These are phyloP conservation scores for Ceratocystis albifundus DNA, from an alignment of 2,329 filamentous ascomycete species.

Conservation along the genomic window DNA sequence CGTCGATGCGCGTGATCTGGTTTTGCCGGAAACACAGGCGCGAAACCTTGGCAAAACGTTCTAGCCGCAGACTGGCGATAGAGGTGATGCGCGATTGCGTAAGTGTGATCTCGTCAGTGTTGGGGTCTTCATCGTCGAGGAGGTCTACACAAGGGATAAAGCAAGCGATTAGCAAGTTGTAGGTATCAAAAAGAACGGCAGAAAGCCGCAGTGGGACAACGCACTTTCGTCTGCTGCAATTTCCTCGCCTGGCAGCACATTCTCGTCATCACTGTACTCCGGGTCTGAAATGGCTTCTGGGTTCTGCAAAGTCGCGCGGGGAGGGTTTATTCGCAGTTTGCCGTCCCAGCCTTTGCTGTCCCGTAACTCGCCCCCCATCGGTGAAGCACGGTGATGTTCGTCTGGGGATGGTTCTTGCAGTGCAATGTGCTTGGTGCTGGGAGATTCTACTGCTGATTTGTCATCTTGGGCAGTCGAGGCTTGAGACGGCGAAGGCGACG, in stretches of 20 bases:
- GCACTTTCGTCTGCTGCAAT: constrained; percentile 73
- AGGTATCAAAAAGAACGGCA: neutral
- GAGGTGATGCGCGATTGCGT: constrained; percentile 77
- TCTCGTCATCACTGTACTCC: constrained; percentile 66
- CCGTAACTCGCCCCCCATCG: constrained; percentile 37
- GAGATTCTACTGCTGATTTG: neutral
- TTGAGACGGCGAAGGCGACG: constrained; percentile 17
- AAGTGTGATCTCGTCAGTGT: constrained; percentile 70
- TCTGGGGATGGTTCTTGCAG: constrained; percentile 33
- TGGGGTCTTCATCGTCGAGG: constrained; percentile 47
- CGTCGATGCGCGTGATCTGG: constrained; percentile 66
- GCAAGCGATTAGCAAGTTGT: neutral
- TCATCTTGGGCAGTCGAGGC: neutral
- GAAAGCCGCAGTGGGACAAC: constrained; percentile 21
- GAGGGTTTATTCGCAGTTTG: constrained; percentile 56
- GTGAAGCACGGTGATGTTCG: constrained; percentile 15
- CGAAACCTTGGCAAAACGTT: constrained; percentile 65
- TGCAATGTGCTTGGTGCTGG: constrained; percentile 35
- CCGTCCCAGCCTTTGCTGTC: constrained; percentile 71
- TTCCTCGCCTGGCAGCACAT: constrained; percentile 57
- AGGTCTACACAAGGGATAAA: constrained; percentile 37
- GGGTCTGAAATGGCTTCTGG: constrained; percentile 74
- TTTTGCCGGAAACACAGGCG: constrained; percentile 90
- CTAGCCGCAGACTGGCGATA: constrained; percentile 65
- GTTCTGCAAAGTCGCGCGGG: constrained; percentile 51